Evolutionary conservation across 2,329 filamentous ascomycete genomes (phyloP).

Genomic region (Camptophora hylomeconis): DNA sequence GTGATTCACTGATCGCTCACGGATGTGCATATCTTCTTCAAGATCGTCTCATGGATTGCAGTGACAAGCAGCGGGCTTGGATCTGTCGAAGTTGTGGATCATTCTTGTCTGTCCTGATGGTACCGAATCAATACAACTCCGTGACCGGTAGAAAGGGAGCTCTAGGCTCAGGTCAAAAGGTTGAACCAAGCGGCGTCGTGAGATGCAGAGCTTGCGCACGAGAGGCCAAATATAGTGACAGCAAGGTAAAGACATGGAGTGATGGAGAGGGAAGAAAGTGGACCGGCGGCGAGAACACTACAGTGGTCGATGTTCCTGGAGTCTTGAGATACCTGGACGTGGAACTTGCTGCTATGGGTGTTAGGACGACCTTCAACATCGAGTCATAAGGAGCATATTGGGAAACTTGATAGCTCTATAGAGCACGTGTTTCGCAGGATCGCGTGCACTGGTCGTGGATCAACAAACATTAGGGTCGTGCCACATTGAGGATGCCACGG

Average conservation of each 20-base stretch:
- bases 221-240: constrained; percentile 45
- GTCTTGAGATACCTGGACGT: constrained; percentile 90
- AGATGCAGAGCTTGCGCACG: constrained; percentile 70
- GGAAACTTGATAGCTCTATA: too few relatives aligned
- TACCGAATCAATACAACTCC: constrained; percentile 21
- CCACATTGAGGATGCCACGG: too few relatives aligned
- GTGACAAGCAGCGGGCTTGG: constrained; percentile 80
- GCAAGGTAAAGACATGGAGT: constrained; percentile 70
- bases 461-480: too few relatives aligned
- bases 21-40: constrained; percentile 90
- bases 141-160: constrained; percentile 26
- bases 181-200: constrained; percentile 42
- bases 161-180: constrained; percentile 45
- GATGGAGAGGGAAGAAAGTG: constrained; percentile 76
- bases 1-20: constrained; percentile 86
- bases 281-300: constrained; percentile 81
- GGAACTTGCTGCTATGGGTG: constrained; percentile 90
- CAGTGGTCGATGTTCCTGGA: constrained; percentile 81
- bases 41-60: constrained; percentile 93
- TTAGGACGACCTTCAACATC: constrained; percentile 86
- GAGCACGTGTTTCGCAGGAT: too few relatives aligned
- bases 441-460: too few relatives aligned
- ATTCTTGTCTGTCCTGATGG: constrained; percentile 68
- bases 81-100: constrained; percentile 81
- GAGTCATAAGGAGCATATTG: constrained; percentile 24